Evolutionary conservation across 2,329 filamentous ascomycete species (phyloP).

Genomic region (Thelonectria rubi): DNA sequence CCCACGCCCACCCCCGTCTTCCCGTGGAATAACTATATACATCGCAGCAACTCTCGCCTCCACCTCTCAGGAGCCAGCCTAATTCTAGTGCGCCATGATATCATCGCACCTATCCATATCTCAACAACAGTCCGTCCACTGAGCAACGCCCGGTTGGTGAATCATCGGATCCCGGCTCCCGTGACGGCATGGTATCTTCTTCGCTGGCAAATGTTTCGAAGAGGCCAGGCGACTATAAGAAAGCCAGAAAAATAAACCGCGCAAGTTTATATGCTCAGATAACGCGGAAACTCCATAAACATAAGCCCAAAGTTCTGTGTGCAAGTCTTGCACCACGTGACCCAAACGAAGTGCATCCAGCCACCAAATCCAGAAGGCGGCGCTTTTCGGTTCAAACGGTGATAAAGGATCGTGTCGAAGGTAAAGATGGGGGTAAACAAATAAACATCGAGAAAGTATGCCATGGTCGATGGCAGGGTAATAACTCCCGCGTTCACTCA

Average conservation of each 20-base stretch:
- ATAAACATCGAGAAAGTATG: slow-evolving; percentile 13
- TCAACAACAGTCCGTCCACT: background rate
- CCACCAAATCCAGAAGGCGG: slow-evolving; percentile 19
- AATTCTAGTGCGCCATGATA: slow-evolving; percentile 4
- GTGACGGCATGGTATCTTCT: background rate
- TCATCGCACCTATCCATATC: slow-evolving; percentile 5
- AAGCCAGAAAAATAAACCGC: slow-evolving; percentile 14
- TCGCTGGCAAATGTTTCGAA: slow-evolving; percentile 1
- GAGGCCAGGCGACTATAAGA: slow-evolving; percentile 9
- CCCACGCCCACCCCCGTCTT: slow-evolving; percentile 1
- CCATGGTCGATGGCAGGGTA: slow-evolving; percentile 15
- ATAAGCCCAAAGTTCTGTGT: slow-evolving; percentile 13
- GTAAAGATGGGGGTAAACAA: slow-evolving; percentile 14
- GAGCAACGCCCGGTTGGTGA: slow-evolving; percentile 1
- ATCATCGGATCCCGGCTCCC: background rate
- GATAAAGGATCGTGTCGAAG: slow-evolving; percentile 26
- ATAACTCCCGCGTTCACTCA: no score
- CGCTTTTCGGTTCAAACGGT: slow-evolving; percentile 20
- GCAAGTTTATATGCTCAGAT: slow-evolving; percentile 20
- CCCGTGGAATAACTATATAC: slow-evolving; percentile 1
- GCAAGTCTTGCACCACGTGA: background rate
- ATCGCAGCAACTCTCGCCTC: slow-evolving; percentile 4
- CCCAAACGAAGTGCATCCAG: slow-evolving; percentile 2
- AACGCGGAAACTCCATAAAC: slow-evolving; percentile 9
- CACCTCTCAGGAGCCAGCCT: slow-evolving; percentile 23